Percentiles rank a stretch among this genome's conserved stretches.
These are phyloP conservation scores for Albophoma yamanashiensis DNA, from an alignment of 2,329 filamentous ascomycete genomes.

Conservation along the genomic window DNA sequence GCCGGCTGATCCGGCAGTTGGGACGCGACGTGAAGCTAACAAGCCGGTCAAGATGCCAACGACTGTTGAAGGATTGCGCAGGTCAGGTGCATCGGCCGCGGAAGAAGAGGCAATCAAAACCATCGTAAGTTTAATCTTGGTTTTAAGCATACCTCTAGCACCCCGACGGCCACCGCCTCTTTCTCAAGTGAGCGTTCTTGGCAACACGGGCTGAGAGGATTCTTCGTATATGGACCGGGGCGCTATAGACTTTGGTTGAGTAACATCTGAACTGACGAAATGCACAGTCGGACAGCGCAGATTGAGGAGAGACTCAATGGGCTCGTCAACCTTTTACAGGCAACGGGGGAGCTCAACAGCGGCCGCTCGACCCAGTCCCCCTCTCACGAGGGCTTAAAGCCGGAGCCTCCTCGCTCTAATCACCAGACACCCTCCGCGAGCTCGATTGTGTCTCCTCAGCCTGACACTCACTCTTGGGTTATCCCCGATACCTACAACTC, in stretches of 20 bases:
- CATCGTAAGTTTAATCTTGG: slow-evolving; percentile 32
- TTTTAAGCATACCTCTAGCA: background rate
- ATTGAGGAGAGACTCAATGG: slow-evolving; percentile 39
- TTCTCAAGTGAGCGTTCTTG: background rate
- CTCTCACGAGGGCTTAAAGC: slow-evolving; percentile 14
- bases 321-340: slow-evolving; percentile 35
- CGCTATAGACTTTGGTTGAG: background rate
- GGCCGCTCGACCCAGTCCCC: slow-evolving; percentile 13
- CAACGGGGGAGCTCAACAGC: slow-evolving; percentile 25
- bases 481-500: slow-evolving; percentile 34
- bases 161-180: background rate
- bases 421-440: slow-evolving; percentile 12
- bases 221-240: background rate
- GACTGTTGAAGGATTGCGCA: slow-evolving; percentile 35
- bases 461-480: slow-evolving; percentile 11
- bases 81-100: slow-evolving; percentile 36
- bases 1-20: background rate
- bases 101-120: slow-evolving; percentile 39
- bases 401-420: slow-evolving; percentile 12
- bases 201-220: background rate
- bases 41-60: slow-evolving; percentile 27
- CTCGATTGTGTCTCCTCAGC: slow-evolving; percentile 6
- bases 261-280: background rate
- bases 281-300: slow-evolving; percentile 33
- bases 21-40: background rate